phyloP scores from a whole-genome alignment of 768 basidiomycete genomes.

The Tubosaeta sp. region DNA sequence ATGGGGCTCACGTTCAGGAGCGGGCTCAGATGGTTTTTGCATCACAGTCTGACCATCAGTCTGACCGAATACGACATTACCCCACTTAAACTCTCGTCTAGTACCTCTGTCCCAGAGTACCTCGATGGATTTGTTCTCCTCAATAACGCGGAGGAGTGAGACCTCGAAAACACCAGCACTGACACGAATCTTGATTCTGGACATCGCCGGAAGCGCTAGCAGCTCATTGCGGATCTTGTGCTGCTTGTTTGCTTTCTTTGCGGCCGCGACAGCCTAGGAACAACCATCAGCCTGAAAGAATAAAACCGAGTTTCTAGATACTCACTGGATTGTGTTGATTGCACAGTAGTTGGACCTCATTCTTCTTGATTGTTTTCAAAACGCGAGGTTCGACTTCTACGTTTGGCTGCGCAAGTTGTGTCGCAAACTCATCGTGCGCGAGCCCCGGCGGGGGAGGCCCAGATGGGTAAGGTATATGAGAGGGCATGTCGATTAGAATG shows the following conservation, averaged over 20 bases:
- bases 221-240: slow-evolving; percentile 71
- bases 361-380: slow-evolving; percentile 69
- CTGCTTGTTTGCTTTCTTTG: slow-evolving; percentile 70
- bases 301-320: slow-evolving; percentile 7
- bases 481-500: slow-evolving; percentile 47
- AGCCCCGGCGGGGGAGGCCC: slow-evolving; percentile 4
- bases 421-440: neutral
- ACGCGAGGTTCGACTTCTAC: slow-evolving; percentile 27
- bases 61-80: slow-evolving; percentile 72
- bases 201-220: slow-evolving; percentile 61
- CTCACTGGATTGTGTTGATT: slow-evolving; percentile 88
- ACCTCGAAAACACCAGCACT: slow-evolving; percentile 86
- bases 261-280: slow-evolving; percentile 64
- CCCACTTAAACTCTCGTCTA: slow-evolving; percentile 80
- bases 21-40: slow-evolving; percentile 63
- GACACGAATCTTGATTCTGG: slow-evolving; percentile 80
- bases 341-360: slow-evolving; percentile 74
- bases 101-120: slow-evolving; percentile 77
- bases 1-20: slow-evolving; percentile 42
- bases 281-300: neutral
- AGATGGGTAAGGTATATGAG: neutral
- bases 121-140: slow-evolving; percentile 66
- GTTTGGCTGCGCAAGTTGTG: slow-evolving; percentile 1
- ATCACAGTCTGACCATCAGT: slow-evolving; percentile 61
- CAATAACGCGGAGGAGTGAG: slow-evolving; percentile 64